Conservation (phyloP, 805 yeast species). For the Saccharomyces kudriavzevii region DNA sequence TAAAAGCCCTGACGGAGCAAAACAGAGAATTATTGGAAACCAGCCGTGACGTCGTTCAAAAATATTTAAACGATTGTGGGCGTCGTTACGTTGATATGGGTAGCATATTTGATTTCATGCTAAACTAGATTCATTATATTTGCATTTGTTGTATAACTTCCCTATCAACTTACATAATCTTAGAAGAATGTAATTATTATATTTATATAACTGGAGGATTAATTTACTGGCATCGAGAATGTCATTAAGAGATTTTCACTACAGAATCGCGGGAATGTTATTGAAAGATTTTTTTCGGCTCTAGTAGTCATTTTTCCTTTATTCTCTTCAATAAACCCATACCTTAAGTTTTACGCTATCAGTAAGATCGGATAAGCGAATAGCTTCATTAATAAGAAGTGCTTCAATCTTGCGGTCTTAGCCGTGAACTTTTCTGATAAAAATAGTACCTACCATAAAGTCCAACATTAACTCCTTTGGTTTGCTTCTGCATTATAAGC, state of each 20-base stretch:
- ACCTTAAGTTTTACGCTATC: neutral
- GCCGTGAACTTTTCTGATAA: neutral
- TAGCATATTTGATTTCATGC: slow-evolving; percentile 63
- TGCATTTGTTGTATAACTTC: neutral
- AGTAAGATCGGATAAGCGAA: neutral
- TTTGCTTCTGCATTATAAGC: neutral
- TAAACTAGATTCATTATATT: neutral
- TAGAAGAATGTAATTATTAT: neutral
- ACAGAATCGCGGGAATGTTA: neutral
- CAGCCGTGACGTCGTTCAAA: slow-evolving; percentile 53
- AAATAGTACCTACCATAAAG: neutral
- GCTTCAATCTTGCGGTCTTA: neutral
- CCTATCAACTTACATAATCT: neutral
- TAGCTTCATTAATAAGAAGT: neutral
- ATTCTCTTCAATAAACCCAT: neutral
- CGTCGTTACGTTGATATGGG: slow-evolving; percentile 85
- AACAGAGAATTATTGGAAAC: slow-evolving; percentile 54
- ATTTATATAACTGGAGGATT: neutral
- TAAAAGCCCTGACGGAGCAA: slow-evolving; percentile 71
- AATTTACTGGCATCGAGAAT: neutral
- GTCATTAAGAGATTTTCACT: neutral
- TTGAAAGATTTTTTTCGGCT: neutral
- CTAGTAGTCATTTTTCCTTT: neutral
- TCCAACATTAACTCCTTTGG: neutral
- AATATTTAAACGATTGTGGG: slow-evolving; percentile 74